A percentile compares a stretch with the other conserved stretches of the same genome.
These are phyloP conservation scores for Monilinia polystroma DNA, from an alignment of 2,329 filamentous ascomycete genomes.

Conservation along the genomic window DNA sequence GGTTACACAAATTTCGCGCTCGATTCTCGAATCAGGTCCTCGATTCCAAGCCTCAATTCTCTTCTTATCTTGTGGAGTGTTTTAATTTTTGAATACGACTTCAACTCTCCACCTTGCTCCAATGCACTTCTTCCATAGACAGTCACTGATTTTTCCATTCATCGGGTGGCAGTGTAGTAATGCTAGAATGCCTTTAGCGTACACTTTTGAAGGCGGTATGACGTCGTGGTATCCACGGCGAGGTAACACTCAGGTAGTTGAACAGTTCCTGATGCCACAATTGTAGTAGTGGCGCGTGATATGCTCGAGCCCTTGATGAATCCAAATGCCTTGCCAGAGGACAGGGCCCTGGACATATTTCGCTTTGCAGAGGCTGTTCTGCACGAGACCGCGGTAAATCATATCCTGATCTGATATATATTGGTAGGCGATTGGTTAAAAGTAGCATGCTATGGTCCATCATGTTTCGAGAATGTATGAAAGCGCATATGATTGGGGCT, in stretches of 20 bases:
- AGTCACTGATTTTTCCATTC: not conserved
- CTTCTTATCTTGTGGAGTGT: not conserved
- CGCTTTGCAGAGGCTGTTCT: slow-evolving; percentile 3
- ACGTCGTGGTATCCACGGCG: not conserved
- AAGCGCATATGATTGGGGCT: not conserved
- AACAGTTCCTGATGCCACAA: not conserved
- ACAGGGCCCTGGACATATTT: slow-evolving; percentile 12
- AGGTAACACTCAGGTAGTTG: not conserved
- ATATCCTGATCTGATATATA: not conserved
- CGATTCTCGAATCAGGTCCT: not conserved
- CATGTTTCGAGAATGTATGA: not conserved
- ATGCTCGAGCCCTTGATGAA: slow-evolving; percentile 11
- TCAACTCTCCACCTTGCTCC: not conserved
- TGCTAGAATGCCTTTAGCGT: not conserved
- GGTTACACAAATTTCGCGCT: not conserved
- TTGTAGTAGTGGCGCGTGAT: slow-evolving; percentile 5
- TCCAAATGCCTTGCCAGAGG: slow-evolving; percentile 7
- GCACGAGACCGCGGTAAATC: slow-evolving; percentile 10
- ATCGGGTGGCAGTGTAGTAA: not conserved
- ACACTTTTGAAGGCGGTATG: not conserved
- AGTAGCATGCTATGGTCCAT: slow-evolving; percentile 1
- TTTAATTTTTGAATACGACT: not conserved
- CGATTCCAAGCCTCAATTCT: not conserved
- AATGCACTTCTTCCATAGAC: not conserved
- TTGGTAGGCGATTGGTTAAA: not conserved